A percentile compares a stretch with the other conserved stretches of the same genome.
Evolutionary conservation across 371 early-diverging fungal species (phyloP).

Genomic region (Rhizopus arrhizus): DNA sequence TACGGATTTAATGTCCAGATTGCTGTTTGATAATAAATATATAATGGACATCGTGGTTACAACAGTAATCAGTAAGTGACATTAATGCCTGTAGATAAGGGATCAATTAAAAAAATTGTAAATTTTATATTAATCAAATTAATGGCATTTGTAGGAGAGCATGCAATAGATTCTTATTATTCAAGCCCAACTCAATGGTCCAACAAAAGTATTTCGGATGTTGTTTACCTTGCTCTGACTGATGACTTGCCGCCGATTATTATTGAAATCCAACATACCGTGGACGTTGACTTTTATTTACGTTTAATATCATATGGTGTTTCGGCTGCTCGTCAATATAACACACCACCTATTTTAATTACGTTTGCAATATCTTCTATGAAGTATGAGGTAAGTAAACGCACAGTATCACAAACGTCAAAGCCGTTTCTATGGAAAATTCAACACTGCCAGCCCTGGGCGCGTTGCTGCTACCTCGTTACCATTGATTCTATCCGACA

Average conservation of each 20-base stretch:
- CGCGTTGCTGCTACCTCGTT: slow-evolving; percentile 3
- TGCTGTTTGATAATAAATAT: slow-evolving; percentile 7
- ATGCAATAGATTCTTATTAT: no score
- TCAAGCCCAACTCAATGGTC: no score
- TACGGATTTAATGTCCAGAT: slow-evolving; percentile 12
- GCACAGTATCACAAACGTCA: background rate
- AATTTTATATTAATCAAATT: no score
- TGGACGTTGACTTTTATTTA: slow-evolving; percentile 11
- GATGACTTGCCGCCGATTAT: slow-evolving; percentile 12
- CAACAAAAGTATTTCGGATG: no score
- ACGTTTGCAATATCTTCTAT: slow-evolving; percentile 8
- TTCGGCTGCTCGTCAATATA: slow-evolving; percentile 8
- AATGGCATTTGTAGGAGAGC: no score
- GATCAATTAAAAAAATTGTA: no score
- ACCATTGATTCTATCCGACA: slow-evolving; percentile 6
- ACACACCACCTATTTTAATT: background rate
- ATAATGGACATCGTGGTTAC: slow-evolving; percentile 7
- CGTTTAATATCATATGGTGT: slow-evolving; percentile 11
- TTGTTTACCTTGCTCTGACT: slow-evolving; percentile 7
- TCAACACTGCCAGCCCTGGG: slow-evolving; percentile 9
- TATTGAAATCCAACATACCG: slow-evolving; percentile 12
- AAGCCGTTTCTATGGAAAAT: background rate
- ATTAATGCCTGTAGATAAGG: background rate
- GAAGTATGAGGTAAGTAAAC: slow-evolving; percentile 8
- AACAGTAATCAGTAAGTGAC: slow-evolving; percentile 4